Evolutionary conservation across 179 eudicot species (phyloP).

Genomic region (Silene coronaria): DNA sequence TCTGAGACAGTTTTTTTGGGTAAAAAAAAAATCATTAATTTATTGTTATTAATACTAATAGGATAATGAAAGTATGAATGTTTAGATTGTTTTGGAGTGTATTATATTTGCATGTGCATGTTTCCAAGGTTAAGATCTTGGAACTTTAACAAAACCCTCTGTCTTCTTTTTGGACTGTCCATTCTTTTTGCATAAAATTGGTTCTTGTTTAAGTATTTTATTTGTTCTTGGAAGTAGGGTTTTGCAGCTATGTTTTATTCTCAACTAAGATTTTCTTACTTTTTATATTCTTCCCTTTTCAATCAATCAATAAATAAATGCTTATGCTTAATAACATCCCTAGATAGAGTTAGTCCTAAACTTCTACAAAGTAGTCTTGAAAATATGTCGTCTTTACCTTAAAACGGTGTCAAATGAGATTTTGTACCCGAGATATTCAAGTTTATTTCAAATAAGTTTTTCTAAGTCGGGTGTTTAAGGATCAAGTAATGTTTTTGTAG

Average conservation of each 20-base stretch:
- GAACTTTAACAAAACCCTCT: slow-evolving; percentile 19
- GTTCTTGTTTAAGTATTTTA: slow-evolving; percentile 17
- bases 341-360: too few relatives aligned
- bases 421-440: neutral
- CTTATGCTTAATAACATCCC: neutral
- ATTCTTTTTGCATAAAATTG: slow-evolving; percentile 6
- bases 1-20: too few relatives aligned
- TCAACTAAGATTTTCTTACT: neutral
- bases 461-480: neutral
- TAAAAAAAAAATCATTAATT: too few relatives aligned
- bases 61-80: neutral
- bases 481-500: neutral
- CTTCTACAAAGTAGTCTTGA: too few relatives aligned
- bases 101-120: slow-evolving; percentile 34
- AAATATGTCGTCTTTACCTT: too few relatives aligned
- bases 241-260: slow-evolving; percentile 8
- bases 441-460: neutral
- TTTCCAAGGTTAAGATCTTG: slow-evolving; percentile 35
- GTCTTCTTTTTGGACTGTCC: slow-evolving; percentile 1
- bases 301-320: neutral
- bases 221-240: slow-evolving; percentile 36
- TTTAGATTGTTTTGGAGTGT: neutral
- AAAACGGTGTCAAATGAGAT: too few relatives aligned
- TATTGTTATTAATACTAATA: too few relatives aligned
- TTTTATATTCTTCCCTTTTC: neutral